Evolutionary conservation across 164 flowering plant genomes (phyloP), one percentile per base, ranked within the genome.

Genomic region (Magnolia changhungtana): DNA sequence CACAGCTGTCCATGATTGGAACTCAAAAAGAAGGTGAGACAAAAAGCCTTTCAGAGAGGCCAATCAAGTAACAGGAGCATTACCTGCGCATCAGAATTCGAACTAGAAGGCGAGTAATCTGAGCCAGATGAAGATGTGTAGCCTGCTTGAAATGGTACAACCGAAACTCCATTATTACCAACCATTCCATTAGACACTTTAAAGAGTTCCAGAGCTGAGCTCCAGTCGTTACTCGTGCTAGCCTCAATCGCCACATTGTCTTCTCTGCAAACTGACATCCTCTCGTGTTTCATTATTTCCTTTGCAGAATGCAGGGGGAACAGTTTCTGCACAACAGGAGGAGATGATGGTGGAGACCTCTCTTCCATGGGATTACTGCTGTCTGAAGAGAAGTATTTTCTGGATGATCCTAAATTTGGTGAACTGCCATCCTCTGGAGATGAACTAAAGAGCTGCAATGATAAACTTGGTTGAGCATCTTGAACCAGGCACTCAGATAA

Each of bases 71-170:
- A 51, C 20, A 18, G 50, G 18, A 21, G 69, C 13, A 65, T 31
- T 84, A 93, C 98, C 97, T 91, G 94, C 70, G 86, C 73, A 85
- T 90, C 97, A 65, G 92, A 92, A 74, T 83, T 87, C 64, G 88
- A 88, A 77, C 92, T 90, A 27, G 96, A 86, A 69, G 97, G 98
- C 14, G 98, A 94, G 79, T 88, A 90, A 83, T 92, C 96, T 11
- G 97, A 92, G 16, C 92, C 94, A 68, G 96, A 88, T 70, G 97
- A 90, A 55, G 61, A 90, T 45, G 90, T 86, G 52, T 89, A 88
- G 3, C 93, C 96, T 55, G 87, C 88, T 69, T 83, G 89, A 75
- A 86, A 80, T 3, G 91, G 89, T 52, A 80, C 77, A 80, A 77
- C 85, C 78, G 85, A 92, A 75, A 78, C 68, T 81, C 72, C 61